Base-by-base conservation (phyloP, 345 rosid genomes). In the Schrenkiella parvula region DNA sequence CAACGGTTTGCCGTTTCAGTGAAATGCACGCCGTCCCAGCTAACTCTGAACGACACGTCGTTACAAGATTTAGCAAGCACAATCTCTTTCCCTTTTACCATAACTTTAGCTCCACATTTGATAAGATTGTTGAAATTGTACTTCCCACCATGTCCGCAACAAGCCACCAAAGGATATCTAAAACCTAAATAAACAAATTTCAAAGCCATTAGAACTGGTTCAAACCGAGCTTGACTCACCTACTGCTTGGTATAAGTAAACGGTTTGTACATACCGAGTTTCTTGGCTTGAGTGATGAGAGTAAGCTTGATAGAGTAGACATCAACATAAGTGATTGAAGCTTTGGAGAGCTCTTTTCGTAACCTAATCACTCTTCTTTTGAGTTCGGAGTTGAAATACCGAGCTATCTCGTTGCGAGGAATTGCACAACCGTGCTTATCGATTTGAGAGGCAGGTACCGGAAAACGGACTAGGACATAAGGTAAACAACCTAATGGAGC, bases 121-220 rank as follows among this genome's bases (percentile, higher is more conserved):
- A 58, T 59, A 0, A 26, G 29, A 8, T 59, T 76, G 81, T 83
- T 77, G 80, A 57, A 90, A 56, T 88, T 87, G 15, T 88, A 88
- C 83, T 82, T 88, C 15, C 91, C 93, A 54, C 90, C 88, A 37
- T 87, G 84, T 2, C 97, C 93, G 73, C 96, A 89, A 35, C 93
- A 89, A 9, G 88, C 87, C 18, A 78, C 23, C 13, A 86, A 65
- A 56, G 93, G 87, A 4, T 73, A 26, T 61, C 39, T 39, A 66
- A 86, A 91, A 42, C 92, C 90, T 87, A 29, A 63, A 15, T 42
- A 69, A 5, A 28, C 2, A 70, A 31, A 4, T 1, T n/a, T n/a
- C n/a, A n/a, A 48, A 64, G 58, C 62, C 53, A 41, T 75, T 14
- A 70, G 6, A 63, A 70, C 61, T 1, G 2, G 64, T 15, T 63